These are phyloP conservation scores for Termitomyces sp. DNA, from an alignment of 768 basidiomycete species.

Conservation along the genomic window DNA sequence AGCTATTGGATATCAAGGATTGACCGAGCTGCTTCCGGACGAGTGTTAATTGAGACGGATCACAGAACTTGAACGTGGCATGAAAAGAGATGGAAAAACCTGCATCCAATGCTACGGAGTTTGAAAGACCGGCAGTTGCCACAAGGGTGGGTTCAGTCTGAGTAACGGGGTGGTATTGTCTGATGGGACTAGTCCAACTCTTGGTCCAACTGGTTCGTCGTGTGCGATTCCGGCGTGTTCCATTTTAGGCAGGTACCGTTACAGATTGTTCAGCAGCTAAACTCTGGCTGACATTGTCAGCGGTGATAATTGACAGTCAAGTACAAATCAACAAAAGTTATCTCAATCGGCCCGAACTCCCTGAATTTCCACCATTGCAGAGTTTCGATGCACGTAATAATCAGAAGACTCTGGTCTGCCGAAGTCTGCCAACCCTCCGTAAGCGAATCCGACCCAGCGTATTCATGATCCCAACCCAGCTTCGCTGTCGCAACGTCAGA, in stretches of 20 bases:
- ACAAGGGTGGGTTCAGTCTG: too few relatives aligned
- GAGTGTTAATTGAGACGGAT: conserved; percentile 57
- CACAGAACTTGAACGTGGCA: too few relatives aligned
- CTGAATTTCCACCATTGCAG: neutral
- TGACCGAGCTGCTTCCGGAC: conserved; percentile 58
- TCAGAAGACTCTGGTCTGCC: neutral
- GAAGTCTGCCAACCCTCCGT: neutral
- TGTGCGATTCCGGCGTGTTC: too few relatives aligned
- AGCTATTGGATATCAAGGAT: conserved; percentile 68
- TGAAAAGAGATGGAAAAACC: conserved; percentile 24
- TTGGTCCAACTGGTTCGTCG: too few relatives aligned
- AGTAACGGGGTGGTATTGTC: too few relatives aligned
- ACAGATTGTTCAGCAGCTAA: conserved; percentile 59
- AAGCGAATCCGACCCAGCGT: neutral
- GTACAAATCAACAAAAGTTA: too few relatives aligned
- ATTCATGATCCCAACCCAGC: neutral
- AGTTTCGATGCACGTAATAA: too few relatives aligned
- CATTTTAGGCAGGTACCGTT: too few relatives aligned
- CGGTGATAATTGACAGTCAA: neutral
- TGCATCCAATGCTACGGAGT: too few relatives aligned
- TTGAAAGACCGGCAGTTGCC: too few relatives aligned
- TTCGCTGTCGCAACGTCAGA: neutral
- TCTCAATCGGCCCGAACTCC: conserved; percentile 25
- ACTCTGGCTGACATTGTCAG: conserved; percentile 47
- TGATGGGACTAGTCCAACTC: too few relatives aligned